Conservation (phyloP, 495 filamentous ascomycete genomes). For the Talaromyces liani region DNA sequence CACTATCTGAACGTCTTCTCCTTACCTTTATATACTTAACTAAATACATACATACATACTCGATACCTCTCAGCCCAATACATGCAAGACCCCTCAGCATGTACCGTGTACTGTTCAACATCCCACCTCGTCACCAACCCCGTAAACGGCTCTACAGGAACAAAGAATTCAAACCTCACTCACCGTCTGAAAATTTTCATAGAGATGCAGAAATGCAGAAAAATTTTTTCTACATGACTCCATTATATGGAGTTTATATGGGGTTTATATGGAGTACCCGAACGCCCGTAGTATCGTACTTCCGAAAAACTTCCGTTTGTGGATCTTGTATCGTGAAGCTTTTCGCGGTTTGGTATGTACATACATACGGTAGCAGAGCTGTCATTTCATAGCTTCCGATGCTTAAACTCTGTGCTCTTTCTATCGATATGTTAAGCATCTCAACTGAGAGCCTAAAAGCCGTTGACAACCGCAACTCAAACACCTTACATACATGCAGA, state of each 20-base stretch:
- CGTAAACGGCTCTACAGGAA: background rate
- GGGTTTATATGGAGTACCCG: background rate
- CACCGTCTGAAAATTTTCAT: background rate
- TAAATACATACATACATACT: background rate
- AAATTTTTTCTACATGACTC: background rate
- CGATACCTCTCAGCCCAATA: background rate
- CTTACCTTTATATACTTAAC: background rate
- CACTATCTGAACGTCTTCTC: background rate
- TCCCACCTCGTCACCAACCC: conserved; percentile 2
- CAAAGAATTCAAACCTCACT: background rate
- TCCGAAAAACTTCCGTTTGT: background rate
- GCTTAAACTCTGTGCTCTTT: too few species aligned
- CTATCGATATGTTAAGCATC: background rate
- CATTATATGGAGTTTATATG: background rate
- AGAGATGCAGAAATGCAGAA: background rate
- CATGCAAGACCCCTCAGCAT: background rate
- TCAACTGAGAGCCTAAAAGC: background rate
- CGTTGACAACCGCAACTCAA: background rate
- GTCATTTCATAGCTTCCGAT: background rate
- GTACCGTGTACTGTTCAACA: background rate
- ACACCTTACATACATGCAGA: background rate
- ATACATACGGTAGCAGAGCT: background rate
- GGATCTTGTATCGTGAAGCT: background rate
- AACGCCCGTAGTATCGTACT: background rate
- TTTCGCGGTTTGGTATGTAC: background rate